Conservation (phyloP, 208 protist genomes). For the Angomonas deanei region DNA sequence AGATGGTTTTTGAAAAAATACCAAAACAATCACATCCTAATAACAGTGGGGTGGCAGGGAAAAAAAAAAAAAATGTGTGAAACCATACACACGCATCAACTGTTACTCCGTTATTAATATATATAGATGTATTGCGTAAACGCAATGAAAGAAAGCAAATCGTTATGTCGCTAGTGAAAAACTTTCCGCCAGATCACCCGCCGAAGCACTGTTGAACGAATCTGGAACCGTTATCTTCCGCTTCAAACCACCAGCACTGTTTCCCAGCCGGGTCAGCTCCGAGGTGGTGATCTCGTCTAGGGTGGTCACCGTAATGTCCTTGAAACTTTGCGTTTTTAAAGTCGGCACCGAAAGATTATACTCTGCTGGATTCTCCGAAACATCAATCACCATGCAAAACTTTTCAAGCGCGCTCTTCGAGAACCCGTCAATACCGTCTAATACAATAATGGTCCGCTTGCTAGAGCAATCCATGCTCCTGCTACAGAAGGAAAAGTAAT, state of each 20-base stretch:
- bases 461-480: slow-evolving; percentile 51
- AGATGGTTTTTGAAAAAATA: no score
- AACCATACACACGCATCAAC: no score
- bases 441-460: slow-evolving; percentile 66
- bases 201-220: slow-evolving; percentile 1
- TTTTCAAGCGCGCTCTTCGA: slow-evolving; percentile 67
- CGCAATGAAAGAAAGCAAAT: not conserved
- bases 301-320: slow-evolving; percentile 47
- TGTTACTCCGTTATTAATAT: not conserved
- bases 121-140: not conserved
- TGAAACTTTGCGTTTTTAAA: slow-evolving; percentile 27
- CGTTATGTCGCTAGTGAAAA: slow-evolving; percentile 5
- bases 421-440: slow-evolving; percentile 76
- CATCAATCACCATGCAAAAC: slow-evolving; percentile 73
- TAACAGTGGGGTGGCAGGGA: not conserved
- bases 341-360: slow-evolving; percentile 32
- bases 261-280: slow-evolving; percentile 24
- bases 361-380: slow-evolving; percentile 44
- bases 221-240: slow-evolving; percentile 20
- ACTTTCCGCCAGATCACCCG: slow-evolving; percentile 1
- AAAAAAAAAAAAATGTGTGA: not conserved
- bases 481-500: slow-evolving; percentile 78
- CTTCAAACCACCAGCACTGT: slow-evolving; percentile 6
- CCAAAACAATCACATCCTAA: no score
- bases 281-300: slow-evolving; percentile 38